These are phyloP conservation scores for Funneliformis geosporum DNA, from an alignment of 192 early-diverging fungal species.

Conservation along the genomic window DNA sequence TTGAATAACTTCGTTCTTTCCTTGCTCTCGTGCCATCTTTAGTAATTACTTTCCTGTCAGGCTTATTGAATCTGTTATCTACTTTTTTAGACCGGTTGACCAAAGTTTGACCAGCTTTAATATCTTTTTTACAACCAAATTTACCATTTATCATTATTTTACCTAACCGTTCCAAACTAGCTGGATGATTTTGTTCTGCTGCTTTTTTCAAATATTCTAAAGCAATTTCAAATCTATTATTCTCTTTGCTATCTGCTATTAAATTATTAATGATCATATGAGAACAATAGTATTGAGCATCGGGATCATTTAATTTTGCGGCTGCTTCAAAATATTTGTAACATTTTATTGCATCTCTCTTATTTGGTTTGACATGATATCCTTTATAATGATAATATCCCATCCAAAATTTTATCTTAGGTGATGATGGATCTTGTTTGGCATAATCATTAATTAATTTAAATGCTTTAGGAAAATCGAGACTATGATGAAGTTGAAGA, in stretches of 20 bases:
- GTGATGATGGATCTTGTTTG: background rate
- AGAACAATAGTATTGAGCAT: background rate
- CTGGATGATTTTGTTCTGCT: background rate
- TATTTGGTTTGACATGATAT: background rate
- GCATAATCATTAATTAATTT: background rate
- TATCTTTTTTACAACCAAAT: background rate
- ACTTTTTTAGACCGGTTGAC: background rate
- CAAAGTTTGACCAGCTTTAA: background rate
- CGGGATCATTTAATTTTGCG: background rate
- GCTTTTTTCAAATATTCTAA: background rate
- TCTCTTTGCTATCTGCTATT: background rate
- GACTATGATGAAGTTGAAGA: too few species aligned
- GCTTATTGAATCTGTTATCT: background rate
- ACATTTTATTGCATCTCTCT: background rate
- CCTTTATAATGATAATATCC: constrained; percentile 3
- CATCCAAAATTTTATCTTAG: background rate
- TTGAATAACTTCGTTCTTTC: background rate
- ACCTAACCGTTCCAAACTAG: background rate
- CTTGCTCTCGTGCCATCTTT: too few species aligned
- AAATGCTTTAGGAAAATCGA: background rate
- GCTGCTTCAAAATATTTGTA: background rate
- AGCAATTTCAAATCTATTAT: background rate
- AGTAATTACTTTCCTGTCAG: too few species aligned
- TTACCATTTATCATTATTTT: background rate
- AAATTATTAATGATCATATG: background rate